Evolutionary conservation across 2,329 filamentous ascomycete genomes (phyloP).

Genomic region (Fusarium solani-melongenae): DNA sequence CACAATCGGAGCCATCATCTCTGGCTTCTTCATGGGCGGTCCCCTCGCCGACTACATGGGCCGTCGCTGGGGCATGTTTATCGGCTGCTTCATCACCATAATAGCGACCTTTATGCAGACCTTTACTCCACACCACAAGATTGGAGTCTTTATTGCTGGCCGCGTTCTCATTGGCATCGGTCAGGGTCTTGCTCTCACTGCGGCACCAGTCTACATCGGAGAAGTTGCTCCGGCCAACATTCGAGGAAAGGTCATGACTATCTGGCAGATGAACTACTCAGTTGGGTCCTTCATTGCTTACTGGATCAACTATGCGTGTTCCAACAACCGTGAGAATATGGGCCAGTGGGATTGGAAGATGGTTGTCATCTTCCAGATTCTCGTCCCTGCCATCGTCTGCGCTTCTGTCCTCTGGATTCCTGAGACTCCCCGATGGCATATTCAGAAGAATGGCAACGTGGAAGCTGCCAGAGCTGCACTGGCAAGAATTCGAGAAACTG

Average conservation of each 20-base stretch:
- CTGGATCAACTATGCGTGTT: conserved; percentile 71
- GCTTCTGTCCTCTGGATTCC: conserved; percentile 72
- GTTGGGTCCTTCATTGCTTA: conserved; percentile 64
- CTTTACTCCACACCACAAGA: conserved; percentile 67
- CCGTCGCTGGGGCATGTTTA: conserved; percentile 62
- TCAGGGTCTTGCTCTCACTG: conserved; percentile 74
- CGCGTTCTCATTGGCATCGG: conserved; percentile 75
- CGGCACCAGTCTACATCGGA: conserved; percentile 76
- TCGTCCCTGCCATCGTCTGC: conserved; percentile 72
- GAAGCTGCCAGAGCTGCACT: conserved; percentile 68
- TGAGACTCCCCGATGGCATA: conserved; percentile 75
- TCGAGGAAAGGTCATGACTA: conserved; percentile 72
- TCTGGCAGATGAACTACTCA: conserved; percentile 73
- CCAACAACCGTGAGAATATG: conserved; percentile 62
- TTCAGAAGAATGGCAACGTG: conserved; percentile 67
- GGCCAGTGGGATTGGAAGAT: conserved; percentile 79
- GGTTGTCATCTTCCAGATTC: conserved; percentile 76
- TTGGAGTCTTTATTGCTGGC: conserved; percentile 74
- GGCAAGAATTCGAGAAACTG: conserved; percentile 67
- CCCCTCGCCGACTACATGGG: not conserved
- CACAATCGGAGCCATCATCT: conserved; percentile 74
- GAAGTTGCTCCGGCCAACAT: conserved; percentile 73
- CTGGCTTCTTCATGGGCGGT: conserved; percentile 65
- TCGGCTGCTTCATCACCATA: conserved; percentile 72
- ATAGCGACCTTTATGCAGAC: conserved; percentile 75